Evolutionary conservation across 768 basidiomycete species (phyloP), one percentile per base, ranked within the genome.

Genomic region (Pleurotus cornucopiae): DNA sequence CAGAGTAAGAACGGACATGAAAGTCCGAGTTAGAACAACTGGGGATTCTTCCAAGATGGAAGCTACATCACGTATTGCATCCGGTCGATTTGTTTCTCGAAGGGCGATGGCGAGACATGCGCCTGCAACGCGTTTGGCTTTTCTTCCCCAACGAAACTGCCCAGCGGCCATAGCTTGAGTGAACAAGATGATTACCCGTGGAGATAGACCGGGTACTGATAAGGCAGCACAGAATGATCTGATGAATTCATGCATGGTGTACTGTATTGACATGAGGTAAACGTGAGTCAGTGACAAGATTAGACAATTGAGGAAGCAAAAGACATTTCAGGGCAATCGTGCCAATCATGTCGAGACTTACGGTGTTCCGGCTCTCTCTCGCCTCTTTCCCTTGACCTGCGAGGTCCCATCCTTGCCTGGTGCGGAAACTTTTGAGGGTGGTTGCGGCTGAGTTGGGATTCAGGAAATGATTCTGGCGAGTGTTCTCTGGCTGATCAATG

Each of bases 71-170:
- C 75, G 76, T 46, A 91, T 73, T 11, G 81, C 80, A 65, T 88
- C 86, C 25, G 86, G 82, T 56, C 81, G 84, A 62, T 76, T 82
- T 56, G 79, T 76, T 72, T 91, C 86, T 49, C 90, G 85, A 43
- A 91, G 73, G 4, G 88, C 84, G 55, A 91, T 77, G 21, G 83
- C 78, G 23, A 91, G 72, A 46, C 84, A 81, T 2, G 85, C 88
- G 11, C 83, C 91, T 0, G 87, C 86, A 11, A 82, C 76, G 44
- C 82, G 71, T 67, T 81, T 89, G 18, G 90, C 85, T 60, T 78
- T 84, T 51, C 82, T 77, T 38, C 91, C 91, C 90, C 90, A 94
- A 38, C 80, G 81, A 64, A 82, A 86, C 7, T 73, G 67, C 12
- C 79, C 81, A 30, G 73, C 74, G 20, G 69, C 58, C 81, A 85